Percentiles rank a stretch among this genome's conserved stretches.
Conservation (phyloP, 768 basidiomycete genomes). For the Kwoniella europaea region DNA sequence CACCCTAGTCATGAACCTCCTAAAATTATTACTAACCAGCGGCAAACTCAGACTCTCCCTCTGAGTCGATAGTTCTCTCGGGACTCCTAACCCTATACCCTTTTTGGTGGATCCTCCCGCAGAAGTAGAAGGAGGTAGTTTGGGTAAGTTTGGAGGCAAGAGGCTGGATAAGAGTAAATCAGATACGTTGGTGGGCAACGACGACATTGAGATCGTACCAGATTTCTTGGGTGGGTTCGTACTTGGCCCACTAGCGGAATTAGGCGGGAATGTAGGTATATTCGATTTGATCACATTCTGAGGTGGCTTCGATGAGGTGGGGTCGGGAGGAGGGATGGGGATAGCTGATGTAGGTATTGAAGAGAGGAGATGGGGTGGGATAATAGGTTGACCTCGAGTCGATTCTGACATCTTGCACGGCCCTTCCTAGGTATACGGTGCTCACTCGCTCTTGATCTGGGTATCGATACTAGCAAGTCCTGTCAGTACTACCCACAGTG, state of each 20-base stretch:
- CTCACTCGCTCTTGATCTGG: too few species aligned
- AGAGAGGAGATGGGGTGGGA: conserved; percentile 54
- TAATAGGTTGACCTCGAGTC: background rate
- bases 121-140: conserved; percentile 27
- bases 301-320: conserved; percentile 7
- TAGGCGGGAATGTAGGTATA: conserved; percentile 59
- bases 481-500: too few species aligned
- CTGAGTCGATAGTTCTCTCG: conserved; percentile 49
- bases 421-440: too few species aligned
- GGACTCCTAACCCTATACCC: conserved; percentile 28
- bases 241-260: conserved; percentile 28
- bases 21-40: conserved; percentile 77
- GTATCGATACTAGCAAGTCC: too few species aligned
- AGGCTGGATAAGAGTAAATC: conserved; percentile 53
- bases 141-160: conserved; percentile 49
- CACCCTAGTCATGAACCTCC: conserved; percentile 72
- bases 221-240: conserved; percentile 22
- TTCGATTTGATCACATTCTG: conserved; percentile 31
- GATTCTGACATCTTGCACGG: background rate
- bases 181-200: conserved; percentile 48
- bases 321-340: conserved; percentile 32
- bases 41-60: conserved; percentile 71
- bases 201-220: conserved; percentile 21
- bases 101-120: conserved; percentile 1
- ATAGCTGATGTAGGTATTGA: conserved; percentile 59